Evolutionary conservation across 2,329 filamentous ascomycete genomes (phyloP).

Genomic region (Pseudopyrenochaeta lycopersici): DNA sequence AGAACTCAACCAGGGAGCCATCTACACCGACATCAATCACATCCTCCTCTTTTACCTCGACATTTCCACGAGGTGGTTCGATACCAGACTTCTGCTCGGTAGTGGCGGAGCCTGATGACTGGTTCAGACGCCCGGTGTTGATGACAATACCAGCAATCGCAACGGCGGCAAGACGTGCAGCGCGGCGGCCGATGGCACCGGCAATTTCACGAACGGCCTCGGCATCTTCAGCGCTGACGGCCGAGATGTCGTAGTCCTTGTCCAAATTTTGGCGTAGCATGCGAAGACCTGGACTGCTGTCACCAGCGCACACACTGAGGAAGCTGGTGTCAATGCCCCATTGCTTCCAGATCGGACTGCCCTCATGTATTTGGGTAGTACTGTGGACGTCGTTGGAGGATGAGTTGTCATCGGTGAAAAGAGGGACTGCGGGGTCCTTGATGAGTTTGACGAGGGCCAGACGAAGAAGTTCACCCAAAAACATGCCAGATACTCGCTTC

Average conservation of each 20-base stretch:
- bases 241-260: conserved; percentile 77
- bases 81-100: conserved; percentile 47
- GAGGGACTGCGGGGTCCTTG: conserved; percentile 69
- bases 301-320: conserved; percentile 85
- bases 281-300: conserved; percentile 75
- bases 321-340: conserved; percentile 95
- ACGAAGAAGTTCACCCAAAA: conserved; percentile 91
- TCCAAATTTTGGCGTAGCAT: conserved; percentile 81
- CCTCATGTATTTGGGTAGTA: conserved; percentile 68
- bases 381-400: conserved; percentile 72
- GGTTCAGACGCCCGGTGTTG: conserved; percentile 74
- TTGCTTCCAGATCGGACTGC: conserved; percentile 72
- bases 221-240: conserved; percentile 82
- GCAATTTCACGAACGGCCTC: conserved; percentile 86
- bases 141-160: conserved; percentile 87
- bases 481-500: conserved; percentile 98
- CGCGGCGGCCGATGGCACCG: conserved; percentile 84
- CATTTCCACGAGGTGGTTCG: conserved; percentile 39
- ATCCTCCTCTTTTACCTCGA: conserved; percentile 63
- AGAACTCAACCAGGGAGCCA: conserved; percentile 93
- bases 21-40: conserved; percentile 93
- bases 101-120: conserved; percentile 43
- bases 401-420: conserved; percentile 81
- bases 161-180: conserved; percentile 86
- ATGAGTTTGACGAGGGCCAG: conserved; percentile 77